Evolutionary conservation across 306 rosid species (phyloP).

Genomic region (Glycyrrhiza uralensis): DNA sequence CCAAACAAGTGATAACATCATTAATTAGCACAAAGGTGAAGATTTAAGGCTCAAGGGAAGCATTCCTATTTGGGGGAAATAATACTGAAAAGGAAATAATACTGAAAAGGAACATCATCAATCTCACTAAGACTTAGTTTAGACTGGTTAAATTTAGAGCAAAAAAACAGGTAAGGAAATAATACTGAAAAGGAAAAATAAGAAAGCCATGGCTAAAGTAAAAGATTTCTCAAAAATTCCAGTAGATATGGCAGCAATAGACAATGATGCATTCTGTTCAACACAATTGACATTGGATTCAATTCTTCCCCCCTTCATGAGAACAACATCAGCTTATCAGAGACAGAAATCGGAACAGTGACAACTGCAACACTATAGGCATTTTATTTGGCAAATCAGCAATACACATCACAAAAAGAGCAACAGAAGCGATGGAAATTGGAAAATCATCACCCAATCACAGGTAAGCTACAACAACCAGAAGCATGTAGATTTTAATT

Average conservation of each 20-base stretch:
- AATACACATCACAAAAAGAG: not conserved
- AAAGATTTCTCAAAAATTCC: not conserved
- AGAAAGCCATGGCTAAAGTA: not conserved
- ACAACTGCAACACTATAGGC: not conserved
- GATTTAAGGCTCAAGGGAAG: not conserved
- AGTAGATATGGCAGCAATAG: not conserved
- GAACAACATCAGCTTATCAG: not conserved
- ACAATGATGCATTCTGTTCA: not conserved
- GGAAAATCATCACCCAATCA: not conserved
- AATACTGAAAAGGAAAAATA: not conserved
- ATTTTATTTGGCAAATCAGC: not conserved
- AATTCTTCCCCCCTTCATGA: not conserved
- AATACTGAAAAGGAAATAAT: no score
- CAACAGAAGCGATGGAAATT: not conserved
- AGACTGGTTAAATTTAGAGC: not conserved
- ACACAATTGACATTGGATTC: not conserved
- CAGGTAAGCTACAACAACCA: not conserved
- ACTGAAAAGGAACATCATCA: no score
- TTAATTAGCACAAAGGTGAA: not conserved
- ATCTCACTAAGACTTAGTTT: not conserved
- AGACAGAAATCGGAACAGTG: not conserved
- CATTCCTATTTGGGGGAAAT: not conserved
- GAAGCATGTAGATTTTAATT: not conserved
- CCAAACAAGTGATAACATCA: not conserved
- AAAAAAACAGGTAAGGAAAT: not conserved